These are phyloP conservation scores for Kluyveromyces wickerhamii DNA, from an alignment of 805 yeast species.

Conservation along the genomic window DNA sequence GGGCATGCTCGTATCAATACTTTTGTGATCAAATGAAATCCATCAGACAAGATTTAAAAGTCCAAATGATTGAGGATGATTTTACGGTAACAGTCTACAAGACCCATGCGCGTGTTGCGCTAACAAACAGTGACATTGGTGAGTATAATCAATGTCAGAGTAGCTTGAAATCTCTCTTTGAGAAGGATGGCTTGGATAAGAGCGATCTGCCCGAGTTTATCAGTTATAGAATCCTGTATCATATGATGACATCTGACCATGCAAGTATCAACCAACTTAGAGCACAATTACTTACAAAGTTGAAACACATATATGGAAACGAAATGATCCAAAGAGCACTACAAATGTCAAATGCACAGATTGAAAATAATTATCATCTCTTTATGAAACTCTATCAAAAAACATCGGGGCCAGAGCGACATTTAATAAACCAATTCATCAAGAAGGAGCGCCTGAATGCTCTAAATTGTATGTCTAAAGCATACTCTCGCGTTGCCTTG, in stretches of 20 bases:
- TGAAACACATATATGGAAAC: constrained; percentile 12
- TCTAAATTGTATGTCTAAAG: constrained; percentile 45
- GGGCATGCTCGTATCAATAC: constrained; percentile 59
- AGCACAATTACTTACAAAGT: constrained; percentile 12
- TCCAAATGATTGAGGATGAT: constrained; percentile 73
- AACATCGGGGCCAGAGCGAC: constrained; percentile 37
- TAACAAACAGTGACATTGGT: constrained; percentile 77
- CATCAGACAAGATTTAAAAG: constrained; percentile 86
- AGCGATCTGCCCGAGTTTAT: constrained; percentile 53
- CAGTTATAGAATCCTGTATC: constrained; percentile 66
- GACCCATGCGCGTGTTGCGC: constrained; percentile 78
- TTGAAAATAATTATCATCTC: constrained; percentile 42
- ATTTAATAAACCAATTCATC: constrained; percentile 46
- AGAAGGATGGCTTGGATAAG: constrained; percentile 28
- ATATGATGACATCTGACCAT: constrained; percentile 62
- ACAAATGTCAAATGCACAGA: constrained; percentile 25
- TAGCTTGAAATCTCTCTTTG: constrained; percentile 60
- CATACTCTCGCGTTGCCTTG: constrained; percentile 43
- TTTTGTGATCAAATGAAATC: constrained; percentile 87
- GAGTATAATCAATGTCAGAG: constrained; percentile 95
- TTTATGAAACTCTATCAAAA: constrained; percentile 39
- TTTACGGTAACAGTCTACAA: constrained; percentile 79
- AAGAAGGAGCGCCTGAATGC: constrained; percentile 51
- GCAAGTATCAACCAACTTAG: constrained; percentile 20
- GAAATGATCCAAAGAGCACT: constrained; percentile 23